Percentiles rank a stretch among this genome's conserved stretches.
Conservation (phyloP, 2,329 filamentous ascomycete genomes). For the Paracoccidioides lutzii region DNA sequence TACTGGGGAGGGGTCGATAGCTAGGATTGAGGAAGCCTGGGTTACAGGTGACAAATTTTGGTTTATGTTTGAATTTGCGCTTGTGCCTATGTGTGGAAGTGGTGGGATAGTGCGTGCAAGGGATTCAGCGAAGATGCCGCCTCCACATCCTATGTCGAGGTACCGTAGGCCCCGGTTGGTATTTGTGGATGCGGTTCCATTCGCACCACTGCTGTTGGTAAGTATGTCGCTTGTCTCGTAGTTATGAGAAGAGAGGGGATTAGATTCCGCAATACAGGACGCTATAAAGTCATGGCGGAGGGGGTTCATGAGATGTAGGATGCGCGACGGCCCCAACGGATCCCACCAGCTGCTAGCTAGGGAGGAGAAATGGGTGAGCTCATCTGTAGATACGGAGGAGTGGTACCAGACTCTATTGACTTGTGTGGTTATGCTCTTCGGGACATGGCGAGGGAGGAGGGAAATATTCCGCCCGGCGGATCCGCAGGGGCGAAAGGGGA, state of each 20-base stretch:
- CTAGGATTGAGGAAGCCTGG: conserved; percentile 30
- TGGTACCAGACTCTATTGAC: conserved; percentile 8
- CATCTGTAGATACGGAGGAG: conserved; percentile 68
- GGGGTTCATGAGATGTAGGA: conserved; percentile 96
- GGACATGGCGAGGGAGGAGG: conserved; percentile 6
- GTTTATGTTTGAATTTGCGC: conserved; percentile 3
- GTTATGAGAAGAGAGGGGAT: conserved; percentile 14
- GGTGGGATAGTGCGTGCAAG: conserved; percentile 31
- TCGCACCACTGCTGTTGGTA: not conserved
- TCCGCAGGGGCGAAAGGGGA: not conserved
- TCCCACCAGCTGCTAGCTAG: conserved; percentile 97
- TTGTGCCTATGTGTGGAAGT: not conserved
- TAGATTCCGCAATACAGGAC: conserved; percentile 48
- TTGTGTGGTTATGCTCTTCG: conserved; percentile 2
- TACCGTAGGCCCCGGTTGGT: conserved; percentile 44
- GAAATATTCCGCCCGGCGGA: conserved; percentile 5
- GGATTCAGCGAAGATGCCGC: conserved; percentile 84
- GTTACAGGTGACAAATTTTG: conserved; percentile 19
- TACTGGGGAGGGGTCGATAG: conserved; percentile 32
- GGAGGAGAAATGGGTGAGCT: conserved; percentile 87
- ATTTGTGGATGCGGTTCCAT: conserved; percentile 6
- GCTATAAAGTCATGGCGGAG: conserved; percentile 86
- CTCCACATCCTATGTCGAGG: conserved; percentile 89
- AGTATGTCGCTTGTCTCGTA: conserved; percentile 2
- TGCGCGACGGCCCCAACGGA: conserved; percentile 76